Conservation (phyloP, 495 filamentous ascomycete genomes). For the Aspergillus campestris region DNA sequence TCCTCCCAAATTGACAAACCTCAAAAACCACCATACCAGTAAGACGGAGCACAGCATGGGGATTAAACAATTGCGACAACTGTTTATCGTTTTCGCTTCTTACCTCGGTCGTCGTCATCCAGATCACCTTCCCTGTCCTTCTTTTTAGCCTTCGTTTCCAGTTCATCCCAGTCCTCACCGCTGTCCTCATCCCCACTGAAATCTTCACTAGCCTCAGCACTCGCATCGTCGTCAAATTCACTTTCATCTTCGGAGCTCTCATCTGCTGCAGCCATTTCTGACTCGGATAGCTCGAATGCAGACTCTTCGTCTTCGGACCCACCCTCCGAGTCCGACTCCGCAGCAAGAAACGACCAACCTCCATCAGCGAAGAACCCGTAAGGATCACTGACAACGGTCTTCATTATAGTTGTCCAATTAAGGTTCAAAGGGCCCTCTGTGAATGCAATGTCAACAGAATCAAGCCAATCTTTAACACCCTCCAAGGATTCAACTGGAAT, state of each 20-base stretch:
- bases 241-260: slow-evolving; percentile 81
- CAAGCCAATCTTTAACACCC: slow-evolving; percentile 95
- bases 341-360: slow-evolving; percentile 87
- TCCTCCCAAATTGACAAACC: too few relatives aligned
- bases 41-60: too few relatives aligned
- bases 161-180: slow-evolving; percentile 87
- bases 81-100: slow-evolving; percentile 45
- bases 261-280: slow-evolving; percentile 68
- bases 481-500: slow-evolving; percentile 95
- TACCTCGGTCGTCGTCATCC: slow-evolving; percentile 61
- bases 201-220: slow-evolving; percentile 64
- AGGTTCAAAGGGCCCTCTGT: slow-evolving; percentile 94
- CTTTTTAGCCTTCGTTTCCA: slow-evolving; percentile 83
- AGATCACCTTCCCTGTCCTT: slow-evolving; percentile 68
- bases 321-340: slow-evolving; percentile 81
- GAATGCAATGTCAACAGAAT: slow-evolving; percentile 88
- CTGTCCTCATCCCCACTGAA: slow-evolving; percentile 72
- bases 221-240: slow-evolving; percentile 88
- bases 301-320: slow-evolving; percentile 77
- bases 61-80: background rate
- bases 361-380: slow-evolving; percentile 93
- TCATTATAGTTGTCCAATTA: slow-evolving; percentile 99
- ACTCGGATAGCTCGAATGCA: slow-evolving; percentile 82
- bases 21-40: too few relatives aligned
- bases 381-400: slow-evolving; percentile 88